Evolutionary conservation across 306 rosid species (phyloP), one percentile per base, ranked within the genome.

Genomic region (Acacia melanoxylon): DNA sequence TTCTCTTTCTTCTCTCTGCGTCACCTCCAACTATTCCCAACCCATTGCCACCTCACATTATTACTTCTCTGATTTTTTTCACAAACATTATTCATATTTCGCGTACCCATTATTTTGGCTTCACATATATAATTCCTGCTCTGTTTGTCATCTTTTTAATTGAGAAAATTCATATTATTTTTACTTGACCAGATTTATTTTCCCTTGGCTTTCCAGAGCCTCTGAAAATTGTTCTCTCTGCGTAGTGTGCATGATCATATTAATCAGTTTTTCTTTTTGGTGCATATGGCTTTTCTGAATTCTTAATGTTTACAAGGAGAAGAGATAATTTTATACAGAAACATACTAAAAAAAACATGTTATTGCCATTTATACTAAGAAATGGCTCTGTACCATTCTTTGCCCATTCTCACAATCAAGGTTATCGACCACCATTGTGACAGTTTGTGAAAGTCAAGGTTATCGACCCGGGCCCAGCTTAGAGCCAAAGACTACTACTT

Each of bases 11-110:
- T 68, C 29, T 79, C 68, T 66, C 75, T 42, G 70, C 78, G 81
- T 86, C 87, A 72, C 78, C 20, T 51, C 58, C 58, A 66, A 65
- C 75, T 86, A 82, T 68, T 27, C 72, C 69, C 44, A 56, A 46
- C 54, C 84, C 81, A 84, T 35, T 78, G 63, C 88, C 86, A 79
- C 88, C 82, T 71, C 78, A 79, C 75, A 84, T 87, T 24, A 78
- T 78, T 79, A 79, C 84, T 76, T 46, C 80, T 48, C 10, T 63
- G 35, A 63, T 63, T 14, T 63, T 63, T 63, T 63, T 14, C 41
- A 1, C 37, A 63, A 63, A 29, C 1, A 13, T 46, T 37, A 59
- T 10, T 59, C 63, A 0, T 58, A n/a, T 10, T 24, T 63, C 69
- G 0, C 69, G 0, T 63, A 63, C 69, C 42, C 65, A 58, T 22